Base-by-base conservation (phyloP, 2,329 filamentous ascomycete species). In the Pestalotiopsis sp. region DNA sequence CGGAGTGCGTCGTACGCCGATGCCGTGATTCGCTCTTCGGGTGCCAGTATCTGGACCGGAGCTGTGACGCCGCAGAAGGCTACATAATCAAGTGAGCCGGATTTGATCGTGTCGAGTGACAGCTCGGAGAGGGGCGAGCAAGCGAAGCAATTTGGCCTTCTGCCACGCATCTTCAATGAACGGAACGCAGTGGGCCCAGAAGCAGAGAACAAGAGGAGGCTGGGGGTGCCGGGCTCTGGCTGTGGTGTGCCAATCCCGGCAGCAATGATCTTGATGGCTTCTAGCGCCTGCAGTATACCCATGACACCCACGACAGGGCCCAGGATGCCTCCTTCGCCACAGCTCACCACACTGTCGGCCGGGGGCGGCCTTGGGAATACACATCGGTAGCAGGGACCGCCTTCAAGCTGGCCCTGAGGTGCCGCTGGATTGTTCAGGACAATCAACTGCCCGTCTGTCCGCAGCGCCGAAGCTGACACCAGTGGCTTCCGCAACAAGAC, bases 271-370 rank as follows among this genome's bases (percentile, higher is more conserved):
- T 97, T 96, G 75, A 98, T 90, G 0, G 93, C 90, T 81, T 98
- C 94, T 1, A 97, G 83, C 0, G 96, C 95, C 82, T 98, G 96
- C 67, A 98, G 81, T 0, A 97, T 91, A 7, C 96, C 96, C 93
- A 99, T 98, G 0, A 90, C 87, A 0, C 96, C 96, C 0, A 99
- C 96, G 0, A 98, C 94, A 0, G 96, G 95, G 0, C 96, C 96
- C 1, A 99, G 76, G 9, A 99, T 94, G 0, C 96, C 96, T 11
- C 95, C 95, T 78, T 99, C 96, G 55, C 95, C 94, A 76, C 96
- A 99, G 69, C 91, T 94, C 1, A 93, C 86, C 0, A 98, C 91
- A 68, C 89, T 94, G 57, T 93, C 92, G 0, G 93, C 88, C 0
- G 95, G 94, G 0, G 96, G 95, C 0, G 96, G 95, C 49, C 87